These are phyloP conservation scores for Orbilia oligospora DNA, from an alignment of 2,329 filamentous ascomycete species.

Conservation along the genomic window DNA sequence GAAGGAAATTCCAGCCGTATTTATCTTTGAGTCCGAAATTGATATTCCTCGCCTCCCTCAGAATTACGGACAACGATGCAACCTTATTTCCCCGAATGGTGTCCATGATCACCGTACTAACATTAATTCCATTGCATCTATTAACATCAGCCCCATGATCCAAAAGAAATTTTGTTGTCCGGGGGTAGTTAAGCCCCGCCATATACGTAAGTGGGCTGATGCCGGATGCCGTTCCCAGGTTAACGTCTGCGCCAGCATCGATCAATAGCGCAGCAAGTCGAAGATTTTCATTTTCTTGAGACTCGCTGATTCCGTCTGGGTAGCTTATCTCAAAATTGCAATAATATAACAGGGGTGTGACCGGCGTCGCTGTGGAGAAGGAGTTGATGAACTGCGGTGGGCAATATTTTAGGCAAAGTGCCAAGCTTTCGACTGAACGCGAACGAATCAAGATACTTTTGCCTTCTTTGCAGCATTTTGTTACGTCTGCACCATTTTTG, in stretches of 20 bases:
- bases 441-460: not conserved
- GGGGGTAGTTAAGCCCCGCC: not conserved
- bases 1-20: not conserved
- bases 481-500: constrained; percentile 11
- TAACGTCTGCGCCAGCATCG: not conserved
- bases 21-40: not conserved
- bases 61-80: not conserved
- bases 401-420: not conserved
- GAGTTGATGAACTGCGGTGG: not conserved
- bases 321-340: too few species aligned
- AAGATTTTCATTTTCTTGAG: not conserved
- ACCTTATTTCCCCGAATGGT: not conserved
- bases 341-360: too few species aligned
- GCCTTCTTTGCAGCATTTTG: not conserved
- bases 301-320: too few species aligned
- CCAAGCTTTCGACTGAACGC: not conserved
- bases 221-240: not conserved
- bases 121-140: not conserved
- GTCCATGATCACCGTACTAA: not conserved
- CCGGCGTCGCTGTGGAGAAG: too few species aligned
- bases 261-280: not conserved
- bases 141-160: not conserved
- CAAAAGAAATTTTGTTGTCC: not conserved
- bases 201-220: not conserved
- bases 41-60: not conserved